Evolutionary conservation across 306 rosid genomes (phyloP), one percentile per base, ranked within the genome.

Genomic region (Vigna reflexopilosa): DNA sequence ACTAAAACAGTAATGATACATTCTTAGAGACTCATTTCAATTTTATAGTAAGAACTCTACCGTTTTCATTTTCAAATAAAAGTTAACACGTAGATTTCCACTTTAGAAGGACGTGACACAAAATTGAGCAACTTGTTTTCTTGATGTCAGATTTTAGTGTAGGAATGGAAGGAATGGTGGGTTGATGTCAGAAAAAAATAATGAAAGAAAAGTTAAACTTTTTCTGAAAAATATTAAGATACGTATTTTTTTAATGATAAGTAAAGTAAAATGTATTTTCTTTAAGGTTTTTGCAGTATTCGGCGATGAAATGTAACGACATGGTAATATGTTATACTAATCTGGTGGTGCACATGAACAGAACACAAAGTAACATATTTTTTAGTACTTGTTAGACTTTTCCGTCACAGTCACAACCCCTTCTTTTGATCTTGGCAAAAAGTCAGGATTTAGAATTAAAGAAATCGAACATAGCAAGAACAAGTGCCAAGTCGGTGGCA

Each of bases 401-500:
- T 34, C 70, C 3, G 51, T 47, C 16, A 48, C 19, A 49, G 28
- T 63, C 2, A 28, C 17, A 61, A 71, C 14, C 24, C 2, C 17
- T 51, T 2, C 19, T 4, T 47, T 67, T 48, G 20, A 34, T 73
- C 74, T 66, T 45, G 22, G 19, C 51, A 34, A 80, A 26, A 56
- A 20, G 26, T 55, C 59, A 4, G n/a, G 48, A 72, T n/a, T 30
- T 11, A 52, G 17, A 66, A 20, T 64, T 36, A 14, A 22, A 14
- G 17, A 16, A 36, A 15, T 34, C 22, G 51, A 64, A 44, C 30
- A 42, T 64, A 51, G 58, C 20, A 73, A 32, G 63, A 14, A 28
- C 70, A 64, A 51, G 5, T 57, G 30, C 51, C 72, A 59, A 75
- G 61, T 24, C 50, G 65, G 52, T 47, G 5, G 3, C 63, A 7